phyloP scores from a whole-genome alignment of 176 grass and related monocot species.

The Oryza coarctata region DNA sequence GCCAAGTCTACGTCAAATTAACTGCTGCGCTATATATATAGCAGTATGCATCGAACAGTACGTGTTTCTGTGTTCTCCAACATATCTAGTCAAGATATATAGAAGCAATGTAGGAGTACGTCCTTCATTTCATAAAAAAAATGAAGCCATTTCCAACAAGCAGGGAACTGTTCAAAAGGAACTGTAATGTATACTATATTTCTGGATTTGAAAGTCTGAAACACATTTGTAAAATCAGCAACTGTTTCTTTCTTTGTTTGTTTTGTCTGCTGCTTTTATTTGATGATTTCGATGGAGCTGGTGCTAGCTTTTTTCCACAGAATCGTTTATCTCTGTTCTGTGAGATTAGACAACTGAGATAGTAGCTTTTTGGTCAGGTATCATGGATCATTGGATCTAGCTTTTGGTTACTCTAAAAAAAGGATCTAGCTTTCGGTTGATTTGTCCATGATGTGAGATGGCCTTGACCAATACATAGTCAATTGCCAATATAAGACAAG shows the following conservation, averaged over 20 bases:
- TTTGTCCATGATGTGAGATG: slow-evolving; percentile 42
- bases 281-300: neutral
- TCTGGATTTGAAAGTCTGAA: neutral
- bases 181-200: neutral
- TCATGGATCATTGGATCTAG: slow-evolving; percentile 56
- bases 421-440: slow-evolving; percentile 53
- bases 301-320: neutral
- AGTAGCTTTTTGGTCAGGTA: slow-evolving; percentile 54
- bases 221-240: neutral
- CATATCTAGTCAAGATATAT: neutral
- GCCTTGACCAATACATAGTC: slow-evolving; percentile 38
- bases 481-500: slow-evolving; percentile 32
- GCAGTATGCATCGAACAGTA: neutral
- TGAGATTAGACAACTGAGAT: slow-evolving; percentile 44
- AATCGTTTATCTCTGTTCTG: neutral
- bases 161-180: neutral
- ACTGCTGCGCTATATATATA: neutral
- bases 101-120: neutral
- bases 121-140: neutral
- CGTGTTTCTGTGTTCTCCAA: neutral
- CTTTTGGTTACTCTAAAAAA: slow-evolving; percentile 32
- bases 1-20: neutral
- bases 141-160: neutral
- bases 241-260: neutral
- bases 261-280: neutral